These are phyloP conservation scores for Purpureocillium lavendulum DNA, from an alignment of 2,329 filamentous ascomycete species.

Conservation along the genomic window DNA sequence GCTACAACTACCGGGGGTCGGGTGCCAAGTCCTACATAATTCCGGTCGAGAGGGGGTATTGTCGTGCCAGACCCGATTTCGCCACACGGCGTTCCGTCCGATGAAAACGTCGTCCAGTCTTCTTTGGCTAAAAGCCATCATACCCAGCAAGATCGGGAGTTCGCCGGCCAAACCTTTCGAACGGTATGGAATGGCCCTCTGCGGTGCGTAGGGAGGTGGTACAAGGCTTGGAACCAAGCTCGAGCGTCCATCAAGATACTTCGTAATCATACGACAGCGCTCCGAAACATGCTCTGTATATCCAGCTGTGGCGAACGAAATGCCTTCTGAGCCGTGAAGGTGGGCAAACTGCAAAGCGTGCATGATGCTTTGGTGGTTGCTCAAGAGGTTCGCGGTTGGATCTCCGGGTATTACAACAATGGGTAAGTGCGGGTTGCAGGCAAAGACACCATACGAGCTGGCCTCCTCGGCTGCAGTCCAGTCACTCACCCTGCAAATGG, in stretches of 20 bases:
- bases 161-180: conserved; percentile 25
- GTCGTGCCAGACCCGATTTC: conserved; percentile 14
- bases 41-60: conserved; percentile 6
- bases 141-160: conserved; percentile 27
- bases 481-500: background rate
- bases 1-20: too few relatives aligned
- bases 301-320: conserved; percentile 22
- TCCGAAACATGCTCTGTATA: conserved; percentile 3
- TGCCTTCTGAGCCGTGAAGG: conserved; percentile 8
- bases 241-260: conserved; percentile 17
- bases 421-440: conserved; percentile 27
- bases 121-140: conserved; percentile 27
- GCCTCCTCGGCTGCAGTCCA: conserved; percentile 7
- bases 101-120: conserved; percentile 15
- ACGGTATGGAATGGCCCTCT: conserved; percentile 10
- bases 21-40: conserved; percentile 17
- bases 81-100: conserved; percentile 13
- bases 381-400: conserved; percentile 3
- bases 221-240: conserved; percentile 31
- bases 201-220: conserved; percentile 17
- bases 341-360: conserved; percentile 20
- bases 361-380: conserved; percentile 11
- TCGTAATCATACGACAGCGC: conserved; percentile 9
- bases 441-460: conserved; percentile 21
- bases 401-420: conserved; percentile 19